phyloP scores from a whole-genome alignment of 2,329 filamentous ascomycete genomes.

The Lecanicillium sp. region DNA sequence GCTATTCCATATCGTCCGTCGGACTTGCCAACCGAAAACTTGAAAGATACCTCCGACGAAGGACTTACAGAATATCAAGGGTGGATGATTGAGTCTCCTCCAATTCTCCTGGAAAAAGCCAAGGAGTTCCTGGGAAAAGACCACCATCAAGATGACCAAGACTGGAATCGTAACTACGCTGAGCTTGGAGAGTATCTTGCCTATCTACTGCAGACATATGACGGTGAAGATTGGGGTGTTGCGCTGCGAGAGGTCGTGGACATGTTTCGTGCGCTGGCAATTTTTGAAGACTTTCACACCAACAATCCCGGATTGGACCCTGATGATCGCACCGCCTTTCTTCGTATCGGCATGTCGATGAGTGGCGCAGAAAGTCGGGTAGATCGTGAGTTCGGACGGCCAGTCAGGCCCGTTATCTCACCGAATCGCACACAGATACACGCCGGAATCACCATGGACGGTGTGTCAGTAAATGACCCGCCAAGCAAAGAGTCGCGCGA shows the following conservation, averaged over 20 bases:
- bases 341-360: background rate
- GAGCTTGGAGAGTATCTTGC: slow-evolving; percentile 31
- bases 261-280: slow-evolving; percentile 25
- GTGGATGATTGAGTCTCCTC: slow-evolving; percentile 25
- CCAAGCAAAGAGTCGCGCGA: background rate
- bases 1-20: too few relatives aligned
- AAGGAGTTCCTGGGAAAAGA: slow-evolving; percentile 40
- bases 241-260: slow-evolving; percentile 20
- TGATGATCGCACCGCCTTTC: slow-evolving; percentile 5
- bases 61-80: slow-evolving; percentile 19
- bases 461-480: background rate
- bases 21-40: too few relatives aligned
- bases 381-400: background rate
- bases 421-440: background rate
- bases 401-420: background rate
- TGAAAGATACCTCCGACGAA: background rate
- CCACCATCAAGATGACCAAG: slow-evolving; percentile 31
- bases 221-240: slow-evolving; percentile 19
- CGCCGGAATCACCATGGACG: background rate
- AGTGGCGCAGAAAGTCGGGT: background rate
- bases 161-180: slow-evolving; percentile 29
- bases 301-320: slow-evolving; percentile 12
- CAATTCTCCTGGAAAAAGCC: slow-evolving; percentile 21
- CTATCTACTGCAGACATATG: slow-evolving; percentile 19
- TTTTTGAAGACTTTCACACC: slow-evolving; percentile 28